A percentile compares a stretch with the other conserved stretches of the same genome.
phyloP scores from a whole-genome alignment of 441 rosid species.

The Populus tomentosa region DNA sequence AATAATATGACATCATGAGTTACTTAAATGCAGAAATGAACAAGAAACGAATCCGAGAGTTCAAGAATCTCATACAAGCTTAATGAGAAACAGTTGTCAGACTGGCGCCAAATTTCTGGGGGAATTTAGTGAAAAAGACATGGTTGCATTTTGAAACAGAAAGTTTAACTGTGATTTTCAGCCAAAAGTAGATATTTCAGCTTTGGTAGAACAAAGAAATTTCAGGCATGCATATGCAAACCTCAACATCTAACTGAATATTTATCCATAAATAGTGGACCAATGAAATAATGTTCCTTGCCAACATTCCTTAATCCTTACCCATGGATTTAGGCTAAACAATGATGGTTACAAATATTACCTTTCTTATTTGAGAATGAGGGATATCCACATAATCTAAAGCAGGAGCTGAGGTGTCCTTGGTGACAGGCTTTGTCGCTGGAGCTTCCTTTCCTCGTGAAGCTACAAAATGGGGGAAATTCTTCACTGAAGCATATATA shows the following conservation, averaged over 20 bases:
- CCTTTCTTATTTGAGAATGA: conserved; percentile 93
- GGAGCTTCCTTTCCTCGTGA: conserved; percentile 62
- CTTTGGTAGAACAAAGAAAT: neutral
- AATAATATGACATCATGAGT: neutral
- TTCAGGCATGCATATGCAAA: neutral
- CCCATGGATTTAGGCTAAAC: neutral
- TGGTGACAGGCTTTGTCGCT: conserved; percentile 41
- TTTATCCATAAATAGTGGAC: neutral
- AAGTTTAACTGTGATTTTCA: neutral
- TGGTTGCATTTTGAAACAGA: neutral
- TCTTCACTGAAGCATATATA: neutral
- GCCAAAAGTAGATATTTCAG: neutral
- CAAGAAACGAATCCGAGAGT: neutral
- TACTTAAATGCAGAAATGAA: neutral
- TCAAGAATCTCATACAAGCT: neutral
- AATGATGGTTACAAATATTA: conserved; percentile 8
- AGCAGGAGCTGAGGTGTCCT: conserved; percentile 40
- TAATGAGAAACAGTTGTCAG: neutral
- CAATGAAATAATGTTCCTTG: neutral
- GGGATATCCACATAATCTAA: conserved; percentile 86
- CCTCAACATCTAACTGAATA: neutral
- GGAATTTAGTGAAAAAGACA: neutral
- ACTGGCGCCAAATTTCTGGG: neutral
- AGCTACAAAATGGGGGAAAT: conserved; percentile 43
- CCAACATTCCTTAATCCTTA: neutral